Base-by-base conservation (phyloP, 2,329 filamentous ascomycete genomes). In the Ophioceras dolichostomum region DNA sequence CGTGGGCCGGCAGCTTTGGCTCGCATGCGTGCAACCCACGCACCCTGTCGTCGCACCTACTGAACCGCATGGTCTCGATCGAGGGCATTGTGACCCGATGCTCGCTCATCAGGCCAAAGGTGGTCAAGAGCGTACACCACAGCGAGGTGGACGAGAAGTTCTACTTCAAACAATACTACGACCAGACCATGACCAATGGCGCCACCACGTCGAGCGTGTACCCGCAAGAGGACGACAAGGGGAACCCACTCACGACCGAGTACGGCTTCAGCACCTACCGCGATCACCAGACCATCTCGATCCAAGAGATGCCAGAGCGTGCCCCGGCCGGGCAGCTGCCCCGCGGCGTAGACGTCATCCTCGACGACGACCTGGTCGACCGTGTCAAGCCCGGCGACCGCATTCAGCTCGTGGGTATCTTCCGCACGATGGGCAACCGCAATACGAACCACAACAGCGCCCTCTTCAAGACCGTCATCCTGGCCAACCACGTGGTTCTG, bases 231-330 rank as follows among this genome's bases (percentile, higher is more conserved):
- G 89, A 96, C 53, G 87, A 89, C 30, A 79, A 94, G 9, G 87
- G 88, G 43, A 94, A 96, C 53, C 83, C 89, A 3, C 70, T 98
- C 16, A 75, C 86, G 41, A 98, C 91, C 4, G 91, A 98, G 55
- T 98, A 96, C 56, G 91, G 91, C 18, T 89, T 93, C 62, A 93
- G 82, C 57, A 91, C 83, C 36, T 98, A 95, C 61, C 75, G 89
- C 53, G 91, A 98, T 56, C 91, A 98, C 55, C 91, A 98, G 59
- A 94, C 85, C 13, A 86, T 98, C 42, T 95, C 89, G 0, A 95
- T 98, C 47, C 91, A 98, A 61, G 91, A 98, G 65, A 98, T 98
- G 91, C 91, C 91, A 1, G 91, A 98, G 60, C 73, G 89, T 49
- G 91, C 91, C 2, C 91, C 91, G 38, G 89, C 91, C 41, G 91